A percentile compares a stretch with the other conserved stretches of the same genome.
Evolutionary conservation across 1,284 basidiomycete genomes (phyloP).

Genomic region (Trametes polyzona): DNA sequence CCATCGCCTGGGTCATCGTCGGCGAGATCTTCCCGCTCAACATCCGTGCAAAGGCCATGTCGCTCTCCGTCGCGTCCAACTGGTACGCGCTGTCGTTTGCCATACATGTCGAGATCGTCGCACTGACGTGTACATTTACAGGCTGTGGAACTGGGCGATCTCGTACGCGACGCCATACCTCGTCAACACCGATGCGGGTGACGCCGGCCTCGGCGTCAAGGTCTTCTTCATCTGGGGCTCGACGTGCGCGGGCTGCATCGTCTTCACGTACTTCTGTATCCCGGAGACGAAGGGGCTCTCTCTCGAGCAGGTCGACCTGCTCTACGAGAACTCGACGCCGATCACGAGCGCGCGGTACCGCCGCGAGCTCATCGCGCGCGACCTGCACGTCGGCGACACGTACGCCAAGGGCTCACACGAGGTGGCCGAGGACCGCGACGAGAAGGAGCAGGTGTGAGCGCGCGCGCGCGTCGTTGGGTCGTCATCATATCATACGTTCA

Average conservation of each 20-base stretch:
- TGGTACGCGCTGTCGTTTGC: constrained; percentile 46
- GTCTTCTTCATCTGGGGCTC: constrained; percentile 94
- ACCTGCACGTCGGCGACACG: constrained; percentile 29
- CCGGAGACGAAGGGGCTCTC: constrained; percentile 80
- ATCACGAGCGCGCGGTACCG: constrained; percentile 49
- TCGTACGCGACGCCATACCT: constrained; percentile 72
- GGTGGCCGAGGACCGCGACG: neutral
- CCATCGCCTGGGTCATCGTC: constrained; percentile 77
- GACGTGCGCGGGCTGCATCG: constrained; percentile 66
- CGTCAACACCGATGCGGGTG: constrained; percentile 48
- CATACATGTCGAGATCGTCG: too few species aligned
- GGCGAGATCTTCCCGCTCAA: constrained; percentile 77
- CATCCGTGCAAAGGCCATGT: constrained; percentile 80
- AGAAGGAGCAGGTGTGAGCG: neutral
- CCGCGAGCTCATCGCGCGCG: constrained; percentile 39
- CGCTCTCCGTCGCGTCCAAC: constrained; percentile 71
- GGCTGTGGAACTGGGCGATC: constrained; percentile 38
- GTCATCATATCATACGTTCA: too few species aligned
- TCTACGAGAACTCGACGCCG: constrained; percentile 53
- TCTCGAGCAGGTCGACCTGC: constrained; percentile 72
- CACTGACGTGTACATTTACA: neutral
- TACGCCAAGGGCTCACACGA: neutral
- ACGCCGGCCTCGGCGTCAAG: constrained; percentile 55
- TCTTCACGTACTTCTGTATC: constrained; percentile 82
- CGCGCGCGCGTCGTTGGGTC: too few species aligned